Evolutionary conservation across 495 filamentous ascomycete species (phyloP).

Genomic region (Penicillium antarcticum): DNA sequence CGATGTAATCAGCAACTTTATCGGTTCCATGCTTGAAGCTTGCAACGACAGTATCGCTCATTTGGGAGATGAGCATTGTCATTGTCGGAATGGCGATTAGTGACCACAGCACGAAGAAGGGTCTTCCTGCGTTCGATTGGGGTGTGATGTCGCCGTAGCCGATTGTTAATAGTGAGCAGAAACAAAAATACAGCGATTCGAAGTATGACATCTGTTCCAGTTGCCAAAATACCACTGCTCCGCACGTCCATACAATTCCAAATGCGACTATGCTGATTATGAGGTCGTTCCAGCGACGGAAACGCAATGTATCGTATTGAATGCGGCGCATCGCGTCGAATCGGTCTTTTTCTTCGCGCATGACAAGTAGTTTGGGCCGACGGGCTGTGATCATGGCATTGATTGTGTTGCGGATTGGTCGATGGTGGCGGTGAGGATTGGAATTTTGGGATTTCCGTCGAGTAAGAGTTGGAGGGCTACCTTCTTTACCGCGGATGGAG

Average conservation of each 20-base stretch:
- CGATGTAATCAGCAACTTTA: slow-evolving; percentile 52
- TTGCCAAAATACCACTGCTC: slow-evolving; percentile 71
- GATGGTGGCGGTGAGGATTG: slow-evolving; percentile 9
- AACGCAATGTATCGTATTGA: slow-evolving; percentile 58
- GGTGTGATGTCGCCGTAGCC: slow-evolving; percentile 85
- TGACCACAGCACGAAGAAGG: slow-evolving; percentile 89
- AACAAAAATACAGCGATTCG: slow-evolving; percentile 76
- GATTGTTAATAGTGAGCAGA: slow-evolving; percentile 78
- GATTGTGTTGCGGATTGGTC: slow-evolving; percentile 25
- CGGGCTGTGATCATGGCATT: slow-evolving; percentile 13
- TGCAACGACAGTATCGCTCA: slow-evolving; percentile 59
- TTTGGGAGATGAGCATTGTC: slow-evolving; percentile 62
- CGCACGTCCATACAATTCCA: slow-evolving; percentile 71
- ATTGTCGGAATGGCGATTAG: slow-evolving; percentile 64
- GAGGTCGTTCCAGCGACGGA: slow-evolving; percentile 69
- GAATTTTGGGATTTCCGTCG: slow-evolving; percentile 4
- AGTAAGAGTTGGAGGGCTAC: neutral
- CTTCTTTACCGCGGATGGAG: neutral
- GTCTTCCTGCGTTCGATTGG: slow-evolving; percentile 66
- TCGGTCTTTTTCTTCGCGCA: slow-evolving; percentile 59
- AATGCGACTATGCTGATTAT: slow-evolving; percentile 63
- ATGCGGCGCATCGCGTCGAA: slow-evolving; percentile 84
- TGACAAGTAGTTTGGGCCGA: slow-evolving; percentile 29
- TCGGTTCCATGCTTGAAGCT: slow-evolving; percentile 54
- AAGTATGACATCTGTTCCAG: slow-evolving; percentile 65